Percentiles rank a stretch among this genome's conserved stretches.
These are phyloP conservation scores for Ascodesmis nigricans DNA, from an alignment of 495 filamentous ascomycete species.

Conservation along the genomic window DNA sequence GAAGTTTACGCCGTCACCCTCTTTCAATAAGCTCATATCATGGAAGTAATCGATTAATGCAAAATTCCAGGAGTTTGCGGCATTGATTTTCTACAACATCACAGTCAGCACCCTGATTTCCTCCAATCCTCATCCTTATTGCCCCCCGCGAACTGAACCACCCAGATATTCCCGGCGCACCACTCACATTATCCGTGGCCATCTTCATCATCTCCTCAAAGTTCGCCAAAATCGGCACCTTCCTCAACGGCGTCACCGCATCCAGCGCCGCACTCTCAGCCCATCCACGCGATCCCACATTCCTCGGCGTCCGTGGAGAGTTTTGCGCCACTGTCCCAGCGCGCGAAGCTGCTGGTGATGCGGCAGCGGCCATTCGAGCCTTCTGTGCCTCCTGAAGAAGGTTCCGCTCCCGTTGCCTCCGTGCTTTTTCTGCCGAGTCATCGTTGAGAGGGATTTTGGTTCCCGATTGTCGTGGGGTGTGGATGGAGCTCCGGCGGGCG, in stretches of 20 bases:
- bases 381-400: conserved; percentile 77
- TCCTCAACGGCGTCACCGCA: conserved; percentile 85
- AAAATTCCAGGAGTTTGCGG: conserved; percentile 97
- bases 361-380: conserved; percentile 75
- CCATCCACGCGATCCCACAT: conserved; percentile 28
- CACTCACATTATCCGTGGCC: conserved; percentile 67
- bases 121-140: background rate
- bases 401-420: conserved; percentile 66
- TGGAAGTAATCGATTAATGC: conserved; percentile 99
- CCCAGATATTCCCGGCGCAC: background rate
- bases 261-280: conserved; percentile 36
- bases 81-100: conserved; percentile 62
- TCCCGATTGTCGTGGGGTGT: conserved; percentile 11
- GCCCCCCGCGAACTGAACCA: background rate
- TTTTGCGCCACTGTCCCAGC: conserved; percentile 38
- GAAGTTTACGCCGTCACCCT: conserved; percentile 94
- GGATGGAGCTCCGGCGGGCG: background rate
- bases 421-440: conserved; percentile 77
- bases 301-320: conserved; percentile 29
- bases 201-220: conserved; percentile 99
- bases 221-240: conserved; percentile 84
- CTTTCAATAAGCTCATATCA: conserved; percentile 91
- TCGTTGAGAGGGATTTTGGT: conserved; percentile 70
- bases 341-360: conserved; percentile 49
- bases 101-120: conserved; percentile 4